Evolutionary conservation across 2,329 filamentous ascomycete species (phyloP), one percentile per base, ranked within the genome.

Genomic region (Akanthomyces uredinophilus): DNA sequence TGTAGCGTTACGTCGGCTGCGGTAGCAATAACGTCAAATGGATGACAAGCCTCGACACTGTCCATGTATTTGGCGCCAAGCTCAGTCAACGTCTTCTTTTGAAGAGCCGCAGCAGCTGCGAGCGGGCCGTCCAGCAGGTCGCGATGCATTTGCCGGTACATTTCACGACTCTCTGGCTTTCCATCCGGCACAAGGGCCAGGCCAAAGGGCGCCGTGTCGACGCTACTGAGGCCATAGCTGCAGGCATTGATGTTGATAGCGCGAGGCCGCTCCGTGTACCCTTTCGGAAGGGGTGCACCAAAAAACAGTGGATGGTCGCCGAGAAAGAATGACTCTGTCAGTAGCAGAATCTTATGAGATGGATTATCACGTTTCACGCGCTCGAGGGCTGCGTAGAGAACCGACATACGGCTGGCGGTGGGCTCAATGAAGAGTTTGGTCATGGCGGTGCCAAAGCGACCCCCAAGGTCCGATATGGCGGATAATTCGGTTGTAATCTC

Each of bases 291-390:
- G 2, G 77, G 72, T 1, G 73, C 73, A 2, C 78, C 77, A 35
- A 71, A 66, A 1, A 67, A 65, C 55, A 79, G 72, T 0, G 79
- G 77, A 0, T 74, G 64, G 13, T 71, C 64, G 0, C 77, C 79
- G 60, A 73, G 68, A 50, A 73, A 76, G 3, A 72, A 67, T 3
- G 70, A 68, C 65, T 83, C 81, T 39, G 71, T 71, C n/a, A 83
- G 57, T 14, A 80, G 68, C 22, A 83, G 64, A 32, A 83, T 70
- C 35, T 78, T 70, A 10, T 75, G 70, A 4, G 64, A 65, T 3
- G 74, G 72, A 37, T 77, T 69, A 2, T 70, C 61, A 8, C 69
- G 68, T 2, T 71, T 69, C 35, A 75, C 63, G 4, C 66, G 68
- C 67, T 73, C 72, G 16, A 79, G 75, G 2, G 73, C 70, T 14